Base-by-base conservation (phyloP, 345 rosid genomes). In the Turritis glabra region DNA sequence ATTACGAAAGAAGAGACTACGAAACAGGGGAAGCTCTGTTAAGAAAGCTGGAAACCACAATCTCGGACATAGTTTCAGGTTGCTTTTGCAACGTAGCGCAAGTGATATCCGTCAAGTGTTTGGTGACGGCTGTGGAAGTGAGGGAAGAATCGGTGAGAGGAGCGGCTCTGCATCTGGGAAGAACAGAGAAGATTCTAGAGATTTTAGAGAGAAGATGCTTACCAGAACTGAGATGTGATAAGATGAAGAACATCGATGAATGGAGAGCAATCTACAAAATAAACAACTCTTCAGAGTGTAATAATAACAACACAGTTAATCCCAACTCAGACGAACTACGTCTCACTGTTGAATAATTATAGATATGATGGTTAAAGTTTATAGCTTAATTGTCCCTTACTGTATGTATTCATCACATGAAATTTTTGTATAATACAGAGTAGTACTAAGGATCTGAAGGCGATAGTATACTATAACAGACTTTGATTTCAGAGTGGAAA, bases 1-100 rank as follows among this genome's bases (percentile, higher is more conserved):
- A 63, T 8, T 67, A 77, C 67, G 65, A 77, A 40, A 56, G 74
- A 69, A 53, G 73, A 27, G 77, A 74, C 40, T 72, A 64, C n/a
- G 52, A 15, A 63, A 79, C 37, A 27, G 70, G 64, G 8, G 80
- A 82, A 27, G 81, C 55, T 38, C 46, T 90, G 43, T 83, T 90
- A 22, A 86, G 76, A 67, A 79, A 47, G 32, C 58, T 88, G 14
- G 66, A 73, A 23, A 73, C 40, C 35, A 83, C 73, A 83, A 83
- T 85, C 74, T 89, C 95, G 3, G 95, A 91, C 78, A 85, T 90
- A 30, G 46, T 90, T 8, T 82, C 83, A 17, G 97, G 96, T 43
- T 94, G 97, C 75, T 90, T 94, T 64, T 85, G 91, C 35, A 91
- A 91, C 78, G 69, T 88, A 30, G 74, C 68, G 4, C 80, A 48